These are phyloP conservation scores for Penicillium sclerotigenum DNA, from an alignment of 2,329 filamentous ascomycete genomes.

Conservation along the genomic window DNA sequence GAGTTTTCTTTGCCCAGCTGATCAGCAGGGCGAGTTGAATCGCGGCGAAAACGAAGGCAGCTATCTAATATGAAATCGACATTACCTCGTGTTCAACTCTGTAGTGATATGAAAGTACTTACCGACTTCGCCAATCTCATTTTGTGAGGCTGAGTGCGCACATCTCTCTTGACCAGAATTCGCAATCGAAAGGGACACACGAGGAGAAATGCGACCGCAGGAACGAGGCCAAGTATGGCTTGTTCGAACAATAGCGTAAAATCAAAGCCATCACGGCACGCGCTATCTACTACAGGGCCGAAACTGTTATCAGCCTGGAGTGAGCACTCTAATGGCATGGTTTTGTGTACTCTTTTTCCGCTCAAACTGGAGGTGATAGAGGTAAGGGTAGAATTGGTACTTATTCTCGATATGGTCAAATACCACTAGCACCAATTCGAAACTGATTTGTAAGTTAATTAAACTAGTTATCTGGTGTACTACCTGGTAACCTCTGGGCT, in stretches of 20 bases:
- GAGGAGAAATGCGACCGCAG: neutral
- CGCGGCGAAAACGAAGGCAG: neutral
- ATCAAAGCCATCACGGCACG: neutral
- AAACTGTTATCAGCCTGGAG: neutral
- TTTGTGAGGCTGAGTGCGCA: neutral
- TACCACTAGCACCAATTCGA: too few relatives aligned
- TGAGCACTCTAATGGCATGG: too few relatives aligned
- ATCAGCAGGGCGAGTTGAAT: neutral
- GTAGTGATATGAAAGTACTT: neutral
- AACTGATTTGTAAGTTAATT: too few relatives aligned
- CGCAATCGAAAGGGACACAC: neutral
- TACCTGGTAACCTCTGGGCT: too few relatives aligned
- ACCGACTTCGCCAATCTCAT: neutral
- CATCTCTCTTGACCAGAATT: neutral
- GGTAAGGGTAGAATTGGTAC: too few relatives aligned
- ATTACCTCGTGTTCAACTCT: neutral
- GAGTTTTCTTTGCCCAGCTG: neutral
- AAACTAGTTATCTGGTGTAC: too few relatives aligned
- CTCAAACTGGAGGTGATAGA: too few relatives aligned
- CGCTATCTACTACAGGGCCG: neutral
- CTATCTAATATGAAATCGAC: neutral
- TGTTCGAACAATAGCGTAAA: neutral
- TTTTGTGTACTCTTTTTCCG: too few relatives aligned
- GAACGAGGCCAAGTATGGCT: neutral
- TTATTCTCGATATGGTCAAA: too few relatives aligned